These are phyloP conservation scores for Cutaneotrichosporon sp. DNA, from an alignment of 1,284 basidiomycete species.

Conservation along the genomic window DNA sequence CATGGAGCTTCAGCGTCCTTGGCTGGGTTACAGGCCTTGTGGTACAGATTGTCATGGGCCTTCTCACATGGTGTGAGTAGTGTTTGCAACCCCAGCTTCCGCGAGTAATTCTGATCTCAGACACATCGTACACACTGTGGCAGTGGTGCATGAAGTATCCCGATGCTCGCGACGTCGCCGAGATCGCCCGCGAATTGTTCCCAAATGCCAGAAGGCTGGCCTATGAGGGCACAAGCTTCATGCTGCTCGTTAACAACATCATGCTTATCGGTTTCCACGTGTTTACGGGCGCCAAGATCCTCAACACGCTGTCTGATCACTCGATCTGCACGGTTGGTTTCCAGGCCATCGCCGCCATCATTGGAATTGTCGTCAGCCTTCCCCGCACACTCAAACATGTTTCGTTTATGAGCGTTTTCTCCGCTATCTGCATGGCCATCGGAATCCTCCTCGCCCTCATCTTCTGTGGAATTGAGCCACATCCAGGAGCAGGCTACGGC, in stretches of 20 bases:
- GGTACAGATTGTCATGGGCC: conserved; percentile 57
- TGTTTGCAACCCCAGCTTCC: too few relatives aligned
- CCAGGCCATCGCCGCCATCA: conserved; percentile 51
- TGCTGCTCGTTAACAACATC: conserved; percentile 43
- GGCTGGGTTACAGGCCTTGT: conserved; percentile 50
- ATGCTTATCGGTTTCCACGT: conserved; percentile 49
- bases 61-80: conserved; percentile 45
- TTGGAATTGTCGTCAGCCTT: conserved; percentile 52
- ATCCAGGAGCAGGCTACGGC: conserved; percentile 39
- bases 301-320: conserved; percentile 60
- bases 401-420: conserved; percentile 44
- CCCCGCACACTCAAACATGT: conserved; percentile 57
- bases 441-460: conserved; percentile 57
- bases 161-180: conserved; percentile 59
- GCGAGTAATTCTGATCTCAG: conserved; percentile 19
- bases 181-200: conserved; percentile 57
- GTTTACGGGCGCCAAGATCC: conserved; percentile 47
- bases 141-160: conserved; percentile 60
- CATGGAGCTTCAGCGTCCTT: conserved; percentile 40
- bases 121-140: conserved; percentile 43
- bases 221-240: conserved; percentile 35
- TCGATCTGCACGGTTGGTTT: conserved; percentile 58
- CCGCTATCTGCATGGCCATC: conserved; percentile 57
- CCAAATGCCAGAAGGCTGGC: conserved; percentile 41
- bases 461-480: conserved; percentile 54